These are phyloP conservation scores for Ogataea nonfermentans DNA, from an alignment of 805 yeast species.

Conservation along the genomic window DNA sequence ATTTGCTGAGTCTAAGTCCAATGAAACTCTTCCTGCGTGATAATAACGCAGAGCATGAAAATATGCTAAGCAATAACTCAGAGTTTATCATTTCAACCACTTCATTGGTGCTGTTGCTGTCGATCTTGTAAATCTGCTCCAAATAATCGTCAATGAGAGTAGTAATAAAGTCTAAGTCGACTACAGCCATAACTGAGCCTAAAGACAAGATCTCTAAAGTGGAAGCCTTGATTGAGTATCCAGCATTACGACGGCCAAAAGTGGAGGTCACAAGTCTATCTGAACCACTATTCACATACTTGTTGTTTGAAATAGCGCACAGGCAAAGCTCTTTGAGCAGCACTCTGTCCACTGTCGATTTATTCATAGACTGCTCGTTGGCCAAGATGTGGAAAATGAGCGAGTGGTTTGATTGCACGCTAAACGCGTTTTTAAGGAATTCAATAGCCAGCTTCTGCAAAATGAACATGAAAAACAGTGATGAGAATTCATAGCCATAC, in stretches of 20 bases:
- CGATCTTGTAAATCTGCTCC: conserved; percentile 25
- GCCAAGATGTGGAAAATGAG: conserved; percentile 20
- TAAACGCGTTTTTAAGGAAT: conserved; percentile 21
- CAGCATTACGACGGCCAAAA: conserved; percentile 27
- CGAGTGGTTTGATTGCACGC: conserved; percentile 10
- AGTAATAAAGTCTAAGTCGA: conserved; percentile 43
- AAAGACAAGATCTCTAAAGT: conserved; percentile 62
- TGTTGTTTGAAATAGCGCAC: conserved; percentile 19
- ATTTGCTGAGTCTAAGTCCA: conserved; percentile 36
- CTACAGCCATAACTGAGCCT: conserved; percentile 47
- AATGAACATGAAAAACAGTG: conserved; percentile 29
- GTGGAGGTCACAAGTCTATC: conserved; percentile 28
- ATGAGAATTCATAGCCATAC: conserved; percentile 30
- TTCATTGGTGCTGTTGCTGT: conserved; percentile 44
- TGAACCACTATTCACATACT: conserved; percentile 24
- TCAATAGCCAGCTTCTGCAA: conserved; percentile 26
- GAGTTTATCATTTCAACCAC: conserved; percentile 49
- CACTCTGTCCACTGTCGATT: conserved; percentile 9
- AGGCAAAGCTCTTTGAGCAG: conserved; percentile 20
- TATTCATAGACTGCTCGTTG: conserved; percentile 10
- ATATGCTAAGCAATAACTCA: conserved; percentile 42
- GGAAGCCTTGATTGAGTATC: conserved; percentile 23
- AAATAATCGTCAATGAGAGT: conserved; percentile 50
- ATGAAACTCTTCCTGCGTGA: conserved; percentile 39
- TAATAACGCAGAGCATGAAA: conserved; percentile 32